Evolutionary conservation across 441 rosid genomes (phyloP).

Genomic region (Aquilaria agallochum): DNA sequence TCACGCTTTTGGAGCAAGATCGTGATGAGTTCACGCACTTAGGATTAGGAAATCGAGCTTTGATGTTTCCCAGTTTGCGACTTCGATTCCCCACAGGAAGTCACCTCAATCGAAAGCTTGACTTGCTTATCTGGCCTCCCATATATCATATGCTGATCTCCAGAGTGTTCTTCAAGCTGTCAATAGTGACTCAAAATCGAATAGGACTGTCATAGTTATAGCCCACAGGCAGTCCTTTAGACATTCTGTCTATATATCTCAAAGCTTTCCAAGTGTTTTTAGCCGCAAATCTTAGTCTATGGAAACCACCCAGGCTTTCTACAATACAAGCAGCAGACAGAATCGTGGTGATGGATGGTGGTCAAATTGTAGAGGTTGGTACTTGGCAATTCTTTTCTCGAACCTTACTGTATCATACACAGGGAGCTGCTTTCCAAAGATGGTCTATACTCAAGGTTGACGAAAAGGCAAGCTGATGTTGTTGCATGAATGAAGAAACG

Average conservation of each 20-base stretch:
- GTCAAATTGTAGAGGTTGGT: slow-evolving; percentile 75
- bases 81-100: neutral
- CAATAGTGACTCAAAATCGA: slow-evolving; percentile 46
- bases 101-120: neutral
- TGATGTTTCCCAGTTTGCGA: too few species aligned
- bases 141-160: slow-evolving; percentile 10
- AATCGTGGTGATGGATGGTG: slow-evolving; percentile 85
- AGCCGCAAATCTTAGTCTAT: too few species aligned
- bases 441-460: slow-evolving; percentile 78
- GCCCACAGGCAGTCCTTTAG: slow-evolving; percentile 65
- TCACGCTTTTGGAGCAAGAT: too few species aligned
- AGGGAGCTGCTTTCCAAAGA: slow-evolving; percentile 65
- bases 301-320: slow-evolving; percentile 59
- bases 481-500: slow-evolving; percentile 39
- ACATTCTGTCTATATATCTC: slow-evolving; percentile 1
- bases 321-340: slow-evolving; percentile 90
- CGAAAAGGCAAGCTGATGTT: slow-evolving; percentile 84
- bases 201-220: slow-evolving; percentile 81
- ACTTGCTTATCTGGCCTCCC: neutral
- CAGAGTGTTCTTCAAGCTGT: slow-evolving; percentile 85
- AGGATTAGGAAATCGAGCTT: too few species aligned
- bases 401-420: slow-evolving; percentile 24
- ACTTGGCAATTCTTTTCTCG: neutral
- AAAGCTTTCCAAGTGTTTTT: too few species aligned
- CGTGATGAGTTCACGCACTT: too few species aligned